These are phyloP conservation scores for Aspergillus aculeatus DNA, from an alignment of 2,329 filamentous ascomycete species.

Conservation along the genomic window DNA sequence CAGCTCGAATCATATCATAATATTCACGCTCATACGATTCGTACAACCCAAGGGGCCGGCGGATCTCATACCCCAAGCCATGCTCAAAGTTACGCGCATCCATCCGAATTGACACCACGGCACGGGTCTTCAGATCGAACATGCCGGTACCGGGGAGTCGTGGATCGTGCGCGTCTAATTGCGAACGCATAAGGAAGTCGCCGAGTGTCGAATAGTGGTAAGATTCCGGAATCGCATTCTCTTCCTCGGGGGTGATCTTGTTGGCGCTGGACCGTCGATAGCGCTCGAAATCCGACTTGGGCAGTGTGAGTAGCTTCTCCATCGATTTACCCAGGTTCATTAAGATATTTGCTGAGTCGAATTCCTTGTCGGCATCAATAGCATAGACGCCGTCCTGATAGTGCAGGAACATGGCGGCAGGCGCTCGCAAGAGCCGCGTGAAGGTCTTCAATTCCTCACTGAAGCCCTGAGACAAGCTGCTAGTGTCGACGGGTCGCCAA, in stretches of 20 bases:
- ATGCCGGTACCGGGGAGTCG: conserved; percentile 86
- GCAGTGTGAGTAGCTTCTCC: conserved; percentile 87
- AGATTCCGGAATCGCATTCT: conserved; percentile 69
- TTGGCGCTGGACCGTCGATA: conserved; percentile 70
- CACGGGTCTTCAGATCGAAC: conserved; percentile 94
- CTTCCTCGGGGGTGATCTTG: conserved; percentile 64
- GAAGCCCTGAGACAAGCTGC: conserved; percentile 68
- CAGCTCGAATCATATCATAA: conserved; percentile 92
- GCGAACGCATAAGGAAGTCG: conserved; percentile 90
- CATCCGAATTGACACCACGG: conserved; percentile 90
- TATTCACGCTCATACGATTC: conserved; percentile 95
- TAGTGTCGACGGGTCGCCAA: conserved; percentile 71
- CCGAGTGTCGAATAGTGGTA: conserved; percentile 86
- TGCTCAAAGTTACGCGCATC: conserved; percentile 68
- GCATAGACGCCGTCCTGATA: conserved; percentile 85
- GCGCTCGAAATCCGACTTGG: conserved; percentile 79
- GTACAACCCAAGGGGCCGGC: conserved; percentile 69
- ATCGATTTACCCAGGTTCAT: conserved; percentile 93
- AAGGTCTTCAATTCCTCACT: conserved; percentile 61
- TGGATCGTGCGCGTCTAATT: conserved; percentile 85
- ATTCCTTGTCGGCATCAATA: conserved; percentile 94
- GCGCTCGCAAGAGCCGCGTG: conserved; percentile 69
- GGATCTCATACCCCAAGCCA: conserved; percentile 85
- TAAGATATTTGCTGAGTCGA: conserved; percentile 78
- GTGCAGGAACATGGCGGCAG: conserved; percentile 77